Conservation (phyloP, 305 asterid species). For the Plantago coronopus region DNA sequence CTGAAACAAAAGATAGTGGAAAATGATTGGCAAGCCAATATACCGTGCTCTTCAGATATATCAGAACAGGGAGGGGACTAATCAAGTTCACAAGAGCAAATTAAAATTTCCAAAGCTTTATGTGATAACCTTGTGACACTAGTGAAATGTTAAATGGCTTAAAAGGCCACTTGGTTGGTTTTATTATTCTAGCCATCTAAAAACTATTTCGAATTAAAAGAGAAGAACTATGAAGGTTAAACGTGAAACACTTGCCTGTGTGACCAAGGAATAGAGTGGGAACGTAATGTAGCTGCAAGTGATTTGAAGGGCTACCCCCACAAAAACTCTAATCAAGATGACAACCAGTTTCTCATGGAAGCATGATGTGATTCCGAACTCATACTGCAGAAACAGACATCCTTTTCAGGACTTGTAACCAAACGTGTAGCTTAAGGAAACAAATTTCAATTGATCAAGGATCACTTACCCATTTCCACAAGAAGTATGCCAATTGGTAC, state of each 20-base stretch:
- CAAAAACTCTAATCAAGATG: conserved; percentile 40
- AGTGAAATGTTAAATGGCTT: too few relatives aligned
- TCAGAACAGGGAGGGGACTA: neutral
- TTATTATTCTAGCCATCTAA: too few relatives aligned
- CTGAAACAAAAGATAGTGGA: conserved; percentile 18
- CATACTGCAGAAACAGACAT: conserved; percentile 42
- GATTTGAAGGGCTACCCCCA: conserved; percentile 54
- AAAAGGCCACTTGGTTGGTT: too few relatives aligned
- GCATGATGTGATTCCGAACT: conserved; percentile 61
- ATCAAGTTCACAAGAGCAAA: neutral
- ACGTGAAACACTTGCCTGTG: conserved; percentile 40
- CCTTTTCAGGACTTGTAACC: neutral
- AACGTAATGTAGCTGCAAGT: conserved; percentile 66
- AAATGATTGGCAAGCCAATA: neutral
- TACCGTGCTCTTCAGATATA: neutral
- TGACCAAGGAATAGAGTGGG: conserved; percentile 60
- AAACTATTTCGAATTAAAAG: too few relatives aligned
- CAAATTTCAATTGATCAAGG: neutral
- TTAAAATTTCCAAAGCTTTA: too few relatives aligned
- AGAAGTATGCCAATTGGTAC: conserved; percentile 70
- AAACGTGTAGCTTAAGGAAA: neutral
- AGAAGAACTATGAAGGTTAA: neutral
- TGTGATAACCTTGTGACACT: too few relatives aligned
- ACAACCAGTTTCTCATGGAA: conserved; percentile 46
- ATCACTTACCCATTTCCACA: conserved; percentile 63